Evolutionary conservation across 225 moss, liverwort and hornwort species (phyloP).

Genomic region (Asterella californica): DNA sequence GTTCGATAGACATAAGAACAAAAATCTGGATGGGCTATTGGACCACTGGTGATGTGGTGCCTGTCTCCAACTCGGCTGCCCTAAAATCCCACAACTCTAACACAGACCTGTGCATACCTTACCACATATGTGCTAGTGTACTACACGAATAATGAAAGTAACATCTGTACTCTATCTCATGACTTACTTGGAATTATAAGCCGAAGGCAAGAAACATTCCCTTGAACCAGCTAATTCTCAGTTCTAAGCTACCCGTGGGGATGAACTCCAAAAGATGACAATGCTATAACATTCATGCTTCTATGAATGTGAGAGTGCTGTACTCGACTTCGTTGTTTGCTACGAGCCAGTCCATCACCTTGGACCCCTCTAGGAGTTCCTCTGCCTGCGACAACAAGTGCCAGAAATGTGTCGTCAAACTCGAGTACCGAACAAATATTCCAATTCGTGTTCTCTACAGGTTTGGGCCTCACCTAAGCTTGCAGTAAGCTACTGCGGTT

Average conservation of each 20-base stretch:
- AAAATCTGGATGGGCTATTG: not conserved
- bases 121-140: not conserved
- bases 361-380: slow-evolving; percentile 86
- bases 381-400: slow-evolving; percentile 51
- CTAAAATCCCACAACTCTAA: not conserved
- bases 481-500: not conserved
- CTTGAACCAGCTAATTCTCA: not conserved
- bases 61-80: not conserved
- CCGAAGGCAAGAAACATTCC: not conserved
- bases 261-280: not conserved
- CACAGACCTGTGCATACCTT: not conserved
- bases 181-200: not conserved
- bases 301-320: slow-evolving; percentile 19
- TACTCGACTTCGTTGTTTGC: slow-evolving; percentile 68
- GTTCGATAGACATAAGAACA: not conserved
- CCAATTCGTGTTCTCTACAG: not conserved
- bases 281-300: slow-evolving; percentile 8
- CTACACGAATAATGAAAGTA: not conserved
- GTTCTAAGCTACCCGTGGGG: not conserved
- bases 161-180: not conserved
- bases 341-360: slow-evolving; percentile 81
- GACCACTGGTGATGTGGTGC: not conserved
- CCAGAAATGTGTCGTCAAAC: not conserved
- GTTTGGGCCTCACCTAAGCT: not conserved
- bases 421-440: not conserved